These are phyloP conservation scores for Nepenthes alata DNA, from an alignment of 179 eudicot species.

Conservation along the genomic window DNA sequence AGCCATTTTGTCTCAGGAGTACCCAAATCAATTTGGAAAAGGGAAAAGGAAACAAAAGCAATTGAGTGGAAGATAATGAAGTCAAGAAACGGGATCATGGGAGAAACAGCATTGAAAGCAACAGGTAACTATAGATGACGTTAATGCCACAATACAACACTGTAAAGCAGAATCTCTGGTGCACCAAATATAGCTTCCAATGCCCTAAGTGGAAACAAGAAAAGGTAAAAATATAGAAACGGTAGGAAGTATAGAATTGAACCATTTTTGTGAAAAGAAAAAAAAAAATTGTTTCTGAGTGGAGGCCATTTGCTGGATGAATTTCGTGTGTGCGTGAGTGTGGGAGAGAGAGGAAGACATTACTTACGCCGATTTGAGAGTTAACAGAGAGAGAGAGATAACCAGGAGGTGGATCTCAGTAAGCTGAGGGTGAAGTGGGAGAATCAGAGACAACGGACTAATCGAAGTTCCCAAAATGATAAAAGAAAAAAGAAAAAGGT, in stretches of 20 bases:
- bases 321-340: too few species aligned
- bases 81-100: background rate
- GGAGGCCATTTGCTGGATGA: too few species aligned
- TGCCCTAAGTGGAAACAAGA: background rate
- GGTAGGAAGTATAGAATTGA: background rate
- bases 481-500: too few species aligned
- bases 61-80: background rate
- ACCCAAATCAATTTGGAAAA: background rate
- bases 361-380: background rate
- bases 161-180: background rate
- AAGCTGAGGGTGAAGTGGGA: background rate
- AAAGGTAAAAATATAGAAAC: background rate
- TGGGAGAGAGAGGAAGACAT: background rate
- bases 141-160: background rate
- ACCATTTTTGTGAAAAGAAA: background rate
- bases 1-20: background rate
- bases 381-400: background rate
- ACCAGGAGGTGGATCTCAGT: background rate
- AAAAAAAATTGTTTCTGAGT: background rate
- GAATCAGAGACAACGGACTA: background rate
- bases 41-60: background rate
- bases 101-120: background rate
- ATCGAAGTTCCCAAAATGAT: too few species aligned
- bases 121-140: background rate
- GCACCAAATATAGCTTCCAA: background rate